Base-by-base conservation (phyloP, 2,329 filamentous ascomycete species). In the Curvularia sp. region DNA sequence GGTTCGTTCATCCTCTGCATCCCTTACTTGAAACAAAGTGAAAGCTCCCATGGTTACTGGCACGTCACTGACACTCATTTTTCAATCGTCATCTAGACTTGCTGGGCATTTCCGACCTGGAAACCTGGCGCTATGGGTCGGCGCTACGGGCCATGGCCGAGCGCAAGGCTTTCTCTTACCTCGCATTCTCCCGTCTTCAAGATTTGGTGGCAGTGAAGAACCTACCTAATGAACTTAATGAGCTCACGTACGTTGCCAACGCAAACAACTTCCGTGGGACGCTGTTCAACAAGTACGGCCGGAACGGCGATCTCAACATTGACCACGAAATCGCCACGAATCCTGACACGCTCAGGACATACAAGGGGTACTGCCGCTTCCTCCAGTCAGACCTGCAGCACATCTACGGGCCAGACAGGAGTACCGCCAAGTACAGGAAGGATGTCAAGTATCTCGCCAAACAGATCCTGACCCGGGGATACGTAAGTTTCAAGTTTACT, bases 221-320 rank as follows among this genome's bases (percentile, higher is more conserved):
- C 0, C 56, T 81, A 0, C 78, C 80, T 0, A 70, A 78, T 2
- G 70, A 81, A 27, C 61, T 84, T 0, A 77, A 81, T 12, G 82
- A 84, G 59, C 82, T 83, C 65, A 78, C 76, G 0, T 85, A 85
- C 49, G 79, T 83, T 0, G 79, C 81, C 36, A 59, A 84, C 53
- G 80, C 80, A 1, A 81, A 79, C 27, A 82, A 83, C 63, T 83
- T 83, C 53, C 79, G 83, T 1, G 72, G 78, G 7, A 73, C 76
- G 0, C 72, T 86, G 0, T 65, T 85, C 5, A 81, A 82, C 49
- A 74, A 72, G 1, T 84, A 82, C 53, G 78, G 79, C 23, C 25
- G 25, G 25, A 74, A 74, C 0, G 67, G 76, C 0, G 78, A 80
- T 23, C 80, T 80, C 62, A 77, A 82, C 47, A 69, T 77, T 10